Base-by-base conservation (phyloP, 2,329 filamentous ascomycete genomes). In the Cladorrhinum sp. region DNA sequence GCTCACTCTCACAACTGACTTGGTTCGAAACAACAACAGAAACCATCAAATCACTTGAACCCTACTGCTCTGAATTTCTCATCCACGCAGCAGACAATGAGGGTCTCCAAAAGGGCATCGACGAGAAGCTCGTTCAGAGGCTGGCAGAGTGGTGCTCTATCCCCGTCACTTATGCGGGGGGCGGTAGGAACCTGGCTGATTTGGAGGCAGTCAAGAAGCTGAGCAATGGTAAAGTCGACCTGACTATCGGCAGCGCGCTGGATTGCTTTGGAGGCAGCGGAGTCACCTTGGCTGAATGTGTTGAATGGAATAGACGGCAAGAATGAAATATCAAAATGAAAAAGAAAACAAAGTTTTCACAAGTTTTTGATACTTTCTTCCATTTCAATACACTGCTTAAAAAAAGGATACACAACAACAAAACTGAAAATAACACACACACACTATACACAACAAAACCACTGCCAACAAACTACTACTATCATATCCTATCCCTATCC, bases 51-150 rank as follows among this genome's bases (percentile, higher is more conserved):
- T 78, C 85, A 45, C 83, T 98, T 23, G 91, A 96, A 70, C 92
- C 92, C 5, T 95, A 95, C 76, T 98, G 95, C 78, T 92, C 90
- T 64, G 95, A 99, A 74, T 98, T 99, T 71, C 84, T 99, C 57
- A 95, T 99, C 71, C 95, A 99, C 73, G 95, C 95, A 16, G 95
- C 95, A 48, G 95, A 99, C 74, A 95, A 96, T 65, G 95, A 99
- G 76, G 95, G 95, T 12, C 80, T 98, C 49, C 95, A 98, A 74
- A 84, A 86, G 69, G 95, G 95, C 51, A 90, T 99, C 65, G 95
- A 99, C 69, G 89, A 95, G 73, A 83, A 88, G 66, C 82, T 99
- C 12, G 92, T 99, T 8, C 76, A 81, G 66, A 85, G 81, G 66
- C 79, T 99, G 55, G 86, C 92, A 1, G 78, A 88, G 66, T 98